Conservation (phyloP, 345 rosid genomes). For the Salix suchowensis region DNA sequence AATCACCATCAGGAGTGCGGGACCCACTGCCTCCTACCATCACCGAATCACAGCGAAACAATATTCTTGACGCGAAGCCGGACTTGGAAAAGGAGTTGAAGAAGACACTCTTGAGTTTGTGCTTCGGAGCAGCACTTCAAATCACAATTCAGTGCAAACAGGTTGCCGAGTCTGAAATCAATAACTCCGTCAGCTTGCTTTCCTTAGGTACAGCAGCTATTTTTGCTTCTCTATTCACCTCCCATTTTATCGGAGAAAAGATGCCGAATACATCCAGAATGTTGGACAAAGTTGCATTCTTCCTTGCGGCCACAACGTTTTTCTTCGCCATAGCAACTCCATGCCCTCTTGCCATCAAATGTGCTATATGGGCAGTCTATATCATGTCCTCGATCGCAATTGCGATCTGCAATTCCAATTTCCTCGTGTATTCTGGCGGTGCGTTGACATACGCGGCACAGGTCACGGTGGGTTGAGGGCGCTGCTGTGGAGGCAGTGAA, state of each 20-base stretch:
- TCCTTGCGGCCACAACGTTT: background rate
- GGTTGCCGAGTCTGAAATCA: no score
- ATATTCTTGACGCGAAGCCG: background rate
- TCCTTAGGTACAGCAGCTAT: no score
- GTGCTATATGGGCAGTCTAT: background rate
- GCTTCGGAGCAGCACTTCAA: no score
- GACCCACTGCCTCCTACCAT: background rate
- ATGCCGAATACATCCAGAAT: background rate
- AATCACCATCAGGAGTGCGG: background rate
- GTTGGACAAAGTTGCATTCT: background rate
- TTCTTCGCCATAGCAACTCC: background rate
- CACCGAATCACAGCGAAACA: background rate
- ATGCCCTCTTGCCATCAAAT: background rate
- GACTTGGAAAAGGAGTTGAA: background rate
- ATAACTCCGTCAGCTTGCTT: fast-evolving
- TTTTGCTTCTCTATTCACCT: background rate
- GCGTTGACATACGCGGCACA: no score
- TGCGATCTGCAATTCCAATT: no score
- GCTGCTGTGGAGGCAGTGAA: no score
- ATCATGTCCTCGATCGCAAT: background rate
- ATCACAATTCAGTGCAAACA: fast-evolving
- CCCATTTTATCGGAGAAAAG: background rate
- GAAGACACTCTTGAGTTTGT: no score
- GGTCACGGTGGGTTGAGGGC: no score
- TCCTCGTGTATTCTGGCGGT: no score